These are phyloP conservation scores for Elasticomyces elasticus DNA, from an alignment of 495 filamentous ascomycete species.

Conservation along the genomic window DNA sequence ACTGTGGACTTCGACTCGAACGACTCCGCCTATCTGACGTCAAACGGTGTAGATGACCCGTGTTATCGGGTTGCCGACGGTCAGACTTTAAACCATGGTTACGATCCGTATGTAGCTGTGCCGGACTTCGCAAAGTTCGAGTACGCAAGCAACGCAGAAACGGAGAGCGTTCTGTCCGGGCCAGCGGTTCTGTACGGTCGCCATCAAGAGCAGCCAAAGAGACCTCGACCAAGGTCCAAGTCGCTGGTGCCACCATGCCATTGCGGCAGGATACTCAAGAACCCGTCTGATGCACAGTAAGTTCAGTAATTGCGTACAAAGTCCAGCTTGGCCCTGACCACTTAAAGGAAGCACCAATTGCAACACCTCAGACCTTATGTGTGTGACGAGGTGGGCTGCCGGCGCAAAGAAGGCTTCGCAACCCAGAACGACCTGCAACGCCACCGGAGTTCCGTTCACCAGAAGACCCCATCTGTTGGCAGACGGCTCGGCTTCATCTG, in stretches of 20 bases:
- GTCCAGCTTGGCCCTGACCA: neutral
- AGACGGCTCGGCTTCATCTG: constrained; percentile 13
- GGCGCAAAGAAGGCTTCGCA: constrained; percentile 18
- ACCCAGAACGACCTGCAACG: constrained; percentile 25
- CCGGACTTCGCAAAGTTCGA: neutral
- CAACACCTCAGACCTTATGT: constrained; percentile 17
- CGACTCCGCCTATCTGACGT: neutral
- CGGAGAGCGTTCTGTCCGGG: neutral
- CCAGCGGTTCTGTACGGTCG: neutral
- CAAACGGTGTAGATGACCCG: neutral
- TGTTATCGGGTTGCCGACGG: neutral
- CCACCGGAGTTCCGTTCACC: constrained; percentile 18
- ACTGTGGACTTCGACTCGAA: no score
- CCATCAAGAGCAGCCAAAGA: neutral
- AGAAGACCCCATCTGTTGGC: constrained; percentile 6
- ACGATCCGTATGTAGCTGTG: neutral
- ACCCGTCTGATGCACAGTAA: constrained; percentile 11
- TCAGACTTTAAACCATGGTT: neutral
- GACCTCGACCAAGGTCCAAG: neutral
- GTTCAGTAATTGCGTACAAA: neutral
- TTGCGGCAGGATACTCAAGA: constrained; percentile 2
- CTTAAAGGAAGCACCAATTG: constrained; percentile 20
- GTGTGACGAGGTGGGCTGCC: constrained; percentile 18
- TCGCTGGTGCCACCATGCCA: neutral
- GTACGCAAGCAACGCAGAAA: neutral